Base-by-base conservation (phyloP, 2,329 filamentous ascomycete genomes). In the Colletotrichum sansevieriae region DNA sequence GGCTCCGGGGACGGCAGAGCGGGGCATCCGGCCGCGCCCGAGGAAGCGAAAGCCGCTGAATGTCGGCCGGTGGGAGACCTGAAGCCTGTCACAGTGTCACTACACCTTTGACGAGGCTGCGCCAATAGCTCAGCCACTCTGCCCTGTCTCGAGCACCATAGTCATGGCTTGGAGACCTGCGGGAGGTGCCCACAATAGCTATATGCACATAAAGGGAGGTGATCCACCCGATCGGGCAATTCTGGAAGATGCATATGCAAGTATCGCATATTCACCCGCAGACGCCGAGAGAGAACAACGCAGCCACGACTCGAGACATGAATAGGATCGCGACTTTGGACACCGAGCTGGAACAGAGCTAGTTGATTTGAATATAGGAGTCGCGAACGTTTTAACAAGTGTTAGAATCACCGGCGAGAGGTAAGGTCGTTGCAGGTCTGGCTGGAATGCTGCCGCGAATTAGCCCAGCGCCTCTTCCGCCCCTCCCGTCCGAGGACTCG, bases 391-490 rank as follows among this genome's bases (percentile, higher is more conserved):
- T 37, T 52, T 29, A 52, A 37, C 9, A 18, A 12, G 25, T 33
- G 49, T 52, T 18, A 37, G 13, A 51, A 51, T 51, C 47, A 51
- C 29, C 47, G 47, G 47, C 47, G 29, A 18, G 47, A 2, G 15
- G 25, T 13, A 2, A 29, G 49, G 25, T 29, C 15, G 49, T 37
- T n/a, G 49, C n/a, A 39, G 20, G 52, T 39, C 18, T 37, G 35
- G 18, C 39, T 58, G 55, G 55, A 58, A 58, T 58, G 55, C 20
- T 13, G 55, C 55, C 20, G 55, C 10, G 55, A 46, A 37, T 46
- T 29, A 29, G 55, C 25, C 55, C 44, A 46, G 55, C 25, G 20
- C 13, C 52, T 39, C 52, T 0, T 58, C 39, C 55, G 39, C 55
- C 55, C 44, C 55, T 58, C 55, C 55, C 55, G 55, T 46, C 55